A percentile compares a stretch with the other conserved stretches of the same genome.
These are phyloP conservation scores for Paratinospora sagittata DNA, from an alignment of 164 flowering plant species.

Conservation along the genomic window DNA sequence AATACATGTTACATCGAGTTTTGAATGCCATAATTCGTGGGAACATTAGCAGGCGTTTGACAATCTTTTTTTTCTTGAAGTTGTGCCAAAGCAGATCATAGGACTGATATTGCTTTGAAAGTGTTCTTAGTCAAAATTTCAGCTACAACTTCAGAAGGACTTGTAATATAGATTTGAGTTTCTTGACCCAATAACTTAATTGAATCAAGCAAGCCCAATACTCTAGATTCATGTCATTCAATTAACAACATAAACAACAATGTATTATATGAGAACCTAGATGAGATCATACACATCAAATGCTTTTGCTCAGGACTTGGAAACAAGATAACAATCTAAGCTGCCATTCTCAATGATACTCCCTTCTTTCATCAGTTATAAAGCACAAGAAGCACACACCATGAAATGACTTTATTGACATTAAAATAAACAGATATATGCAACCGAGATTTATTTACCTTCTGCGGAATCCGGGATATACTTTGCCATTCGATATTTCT, in stretches of 20 bases:
- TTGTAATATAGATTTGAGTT: too few species aligned
- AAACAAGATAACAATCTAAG: background rate
- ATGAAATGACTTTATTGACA: background rate
- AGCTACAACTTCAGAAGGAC: background rate
- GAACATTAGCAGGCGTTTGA: background rate
- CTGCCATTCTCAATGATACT: background rate
- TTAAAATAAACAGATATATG: background rate
- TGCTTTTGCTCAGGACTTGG: background rate
- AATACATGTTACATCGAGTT: too few species aligned
- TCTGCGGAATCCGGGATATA: slow-evolving; percentile 55
- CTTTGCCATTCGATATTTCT: slow-evolving; percentile 89
- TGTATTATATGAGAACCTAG: background rate
- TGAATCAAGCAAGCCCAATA: background rate
- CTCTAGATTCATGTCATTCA: background rate
- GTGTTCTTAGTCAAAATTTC: background rate
- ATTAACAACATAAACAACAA: background rate
- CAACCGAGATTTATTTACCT: slow-evolving; percentile 36
- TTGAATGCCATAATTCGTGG: too few species aligned
- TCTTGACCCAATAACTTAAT: background rate
- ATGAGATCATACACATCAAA: background rate
- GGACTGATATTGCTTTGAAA: background rate
- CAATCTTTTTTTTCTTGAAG: background rate
- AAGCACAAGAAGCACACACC: background rate
- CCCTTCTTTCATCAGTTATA: background rate
- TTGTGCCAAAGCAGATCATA: background rate